Base-by-base conservation (phyloP, 768 basidiomycete genomes). In the Termitomyces titanicus region DNA sequence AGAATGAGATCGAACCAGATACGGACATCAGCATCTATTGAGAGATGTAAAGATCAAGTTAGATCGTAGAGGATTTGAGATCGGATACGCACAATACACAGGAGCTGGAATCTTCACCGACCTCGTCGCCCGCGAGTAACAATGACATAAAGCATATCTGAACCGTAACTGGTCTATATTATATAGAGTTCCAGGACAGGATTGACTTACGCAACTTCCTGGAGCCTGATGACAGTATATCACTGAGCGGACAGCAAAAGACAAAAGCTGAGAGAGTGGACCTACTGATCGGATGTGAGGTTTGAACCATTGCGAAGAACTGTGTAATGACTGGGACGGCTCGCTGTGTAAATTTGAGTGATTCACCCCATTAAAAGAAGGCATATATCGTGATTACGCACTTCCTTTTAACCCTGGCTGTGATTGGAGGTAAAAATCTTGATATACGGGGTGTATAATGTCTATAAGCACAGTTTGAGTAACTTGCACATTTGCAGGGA, bases 81-180 rank as follows among this genome's bases (percentile, higher is more conserved):
- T 1, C 5, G 17, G 27, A 29, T 42, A 61, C 84, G 64, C 58
- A 88, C 85, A 87, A 56, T 88, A 88, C 0, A 88, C 85, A 0
- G 86, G 87, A 0, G 86, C 86, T 0, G 86, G 86, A 20, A 88
- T 83, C 2, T 86, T 88, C 2, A 88, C 87, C 0, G 85, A 84
- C n/a, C 84, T 78, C 3, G 86, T 87, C 10, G 86, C 79, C 2
- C 87, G 78, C 0, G 85, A 80, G 53, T 87, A 88, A 22, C 84
- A 81, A 46, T 88, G 86, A 59, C 87, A 88, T 0, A 88, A 68
- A 0, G 83, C 74, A 51, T 67, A 73, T 3, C 69, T 62, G 18
- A 15, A 10, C 43, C 29, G 6, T n/a, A 3, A 27, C 24, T 18
- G n/a, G 6, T 27, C 22, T 20, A 11, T 10, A 9, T 29, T 11